Percentiles rank a stretch among this genome's conserved stretches.
Evolutionary conservation across 2,329 filamentous ascomycete species (phyloP).

Genomic region (Ascosphaera pollenicola): DNA sequence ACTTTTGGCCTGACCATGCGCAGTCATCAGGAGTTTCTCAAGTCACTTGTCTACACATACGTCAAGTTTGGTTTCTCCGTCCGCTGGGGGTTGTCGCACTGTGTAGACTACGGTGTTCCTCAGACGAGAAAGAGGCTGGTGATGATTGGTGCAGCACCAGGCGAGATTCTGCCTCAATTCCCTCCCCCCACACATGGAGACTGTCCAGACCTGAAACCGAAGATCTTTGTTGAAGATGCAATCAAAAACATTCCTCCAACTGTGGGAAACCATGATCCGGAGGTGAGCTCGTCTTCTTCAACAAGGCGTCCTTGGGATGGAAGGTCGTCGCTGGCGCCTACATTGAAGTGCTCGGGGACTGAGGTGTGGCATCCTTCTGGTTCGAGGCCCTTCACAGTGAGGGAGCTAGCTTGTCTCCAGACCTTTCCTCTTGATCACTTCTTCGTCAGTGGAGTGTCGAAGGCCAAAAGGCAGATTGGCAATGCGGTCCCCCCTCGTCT

Average conservation of each 20-base stretch:
- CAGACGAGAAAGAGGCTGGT: conserved; percentile 28
- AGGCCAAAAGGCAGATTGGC: conserved; percentile 56
- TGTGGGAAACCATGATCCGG: conserved; percentile 24
- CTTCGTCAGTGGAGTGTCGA: conserved; percentile 28
- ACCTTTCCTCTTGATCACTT: conserved; percentile 41
- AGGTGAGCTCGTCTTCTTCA: too few relatives aligned
- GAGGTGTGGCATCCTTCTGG: conserved; percentile 51
- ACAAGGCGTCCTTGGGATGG: too few relatives aligned
- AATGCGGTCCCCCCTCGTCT: conserved; percentile 51
- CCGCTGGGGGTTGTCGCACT: conserved; percentile 39
- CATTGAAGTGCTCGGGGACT: too few relatives aligned
- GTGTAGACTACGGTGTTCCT: conserved; percentile 26
- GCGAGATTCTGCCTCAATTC: conserved; percentile 45
- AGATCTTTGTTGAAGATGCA: too few relatives aligned
- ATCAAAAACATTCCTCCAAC: conserved; percentile 19
- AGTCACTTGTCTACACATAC: conserved; percentile 39
- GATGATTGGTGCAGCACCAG: conserved; percentile 36
- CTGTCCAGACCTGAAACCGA: too few relatives aligned
- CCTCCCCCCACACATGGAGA: conserved; percentile 38
- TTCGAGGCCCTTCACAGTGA: conserved; percentile 36
- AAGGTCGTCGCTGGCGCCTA: too few relatives aligned
- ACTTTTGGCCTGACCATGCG: conserved; percentile 43
- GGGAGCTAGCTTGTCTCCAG: conserved; percentile 47
- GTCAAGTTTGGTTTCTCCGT: conserved; percentile 45
- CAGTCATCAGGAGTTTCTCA: conserved; percentile 35